These are phyloP conservation scores for Coriolopsis trogii DNA, from an alignment of 1,284 basidiomycete species.

Conservation along the genomic window DNA sequence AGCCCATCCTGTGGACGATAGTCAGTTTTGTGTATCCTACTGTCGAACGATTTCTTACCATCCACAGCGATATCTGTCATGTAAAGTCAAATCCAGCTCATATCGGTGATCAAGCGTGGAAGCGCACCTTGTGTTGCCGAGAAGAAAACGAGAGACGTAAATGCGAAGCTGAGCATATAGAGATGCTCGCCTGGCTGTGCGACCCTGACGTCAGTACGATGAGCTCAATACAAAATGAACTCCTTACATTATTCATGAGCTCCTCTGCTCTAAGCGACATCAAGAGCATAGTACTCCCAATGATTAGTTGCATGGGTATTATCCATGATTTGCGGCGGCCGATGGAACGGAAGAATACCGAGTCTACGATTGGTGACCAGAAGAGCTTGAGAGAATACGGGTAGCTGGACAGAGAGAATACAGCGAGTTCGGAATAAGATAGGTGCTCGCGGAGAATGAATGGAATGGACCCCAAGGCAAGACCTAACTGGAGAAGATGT, in stretches of 20 bases:
- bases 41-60: conserved; percentile 48
- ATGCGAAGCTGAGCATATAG: conserved; percentile 80
- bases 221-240: neutral
- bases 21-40: conserved; percentile 19
- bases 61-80: conserved; percentile 93
- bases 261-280: conserved; percentile 83
- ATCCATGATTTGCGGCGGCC: conserved; percentile 99
- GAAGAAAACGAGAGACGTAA: conserved; percentile 91
- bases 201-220: neutral
- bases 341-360: conserved; percentile 78
- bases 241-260: conserved; percentile 80
- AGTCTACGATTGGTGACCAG: conserved; percentile 98
- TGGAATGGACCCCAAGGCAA: conserved; percentile 79
- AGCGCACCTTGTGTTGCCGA: conserved; percentile 91
- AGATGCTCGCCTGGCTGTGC: conserved; percentile 82
- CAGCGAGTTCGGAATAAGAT: conserved; percentile 95
- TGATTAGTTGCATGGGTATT: conserved; percentile 93
- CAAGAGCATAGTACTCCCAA: conserved; percentile 88
- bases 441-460: conserved; percentile 95
- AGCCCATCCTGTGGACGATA: conserved; percentile 78
- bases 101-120: too few species aligned
- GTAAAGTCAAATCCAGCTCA: too few species aligned
- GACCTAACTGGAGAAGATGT: neutral
- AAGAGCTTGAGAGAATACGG: conserved; percentile 97
- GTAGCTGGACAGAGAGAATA: conserved; percentile 94